Conservation (phyloP, 73 alveolate species). For the Effrenium voratum region DNA sequence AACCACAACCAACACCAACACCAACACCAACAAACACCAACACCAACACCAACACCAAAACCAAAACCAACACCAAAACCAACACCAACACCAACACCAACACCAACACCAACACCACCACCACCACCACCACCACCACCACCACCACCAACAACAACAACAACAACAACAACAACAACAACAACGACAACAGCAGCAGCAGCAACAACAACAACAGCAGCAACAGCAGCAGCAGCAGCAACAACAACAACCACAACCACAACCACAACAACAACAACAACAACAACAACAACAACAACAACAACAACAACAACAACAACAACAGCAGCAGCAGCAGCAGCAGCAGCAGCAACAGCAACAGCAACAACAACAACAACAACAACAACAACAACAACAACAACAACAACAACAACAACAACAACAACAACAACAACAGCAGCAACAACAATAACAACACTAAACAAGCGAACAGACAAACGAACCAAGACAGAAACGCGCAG, state of each 20-base stretch:
- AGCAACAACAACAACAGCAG: slow-evolving; percentile 6
- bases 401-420: background rate
- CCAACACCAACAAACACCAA: background rate
- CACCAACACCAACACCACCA: background rate
- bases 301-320: slow-evolving; percentile 21
- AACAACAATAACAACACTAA: background rate
- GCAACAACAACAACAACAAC: slow-evolving; percentile 25
- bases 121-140: background rate
- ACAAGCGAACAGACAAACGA: background rate
- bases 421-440: background rate
- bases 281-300: slow-evolving; percentile 30
- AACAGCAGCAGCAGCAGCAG: background rate
- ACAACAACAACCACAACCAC: slow-evolving; percentile 11
- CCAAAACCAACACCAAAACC: background rate
- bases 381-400: background rate
- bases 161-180: background rate
- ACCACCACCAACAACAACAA: background rate
- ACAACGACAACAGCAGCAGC: background rate
- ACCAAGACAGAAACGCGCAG: background rate
- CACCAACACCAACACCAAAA: background rate
- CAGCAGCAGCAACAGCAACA: slow-evolving; percentile 9
- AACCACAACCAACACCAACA: background rate
- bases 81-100: background rate
- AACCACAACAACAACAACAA: slow-evolving; percentile 16
- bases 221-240: slow-evolving; percentile 1